Evolutionary conservation across 179 eudicot species (phyloP).

Genomic region (Silene noctiflora): DNA sequence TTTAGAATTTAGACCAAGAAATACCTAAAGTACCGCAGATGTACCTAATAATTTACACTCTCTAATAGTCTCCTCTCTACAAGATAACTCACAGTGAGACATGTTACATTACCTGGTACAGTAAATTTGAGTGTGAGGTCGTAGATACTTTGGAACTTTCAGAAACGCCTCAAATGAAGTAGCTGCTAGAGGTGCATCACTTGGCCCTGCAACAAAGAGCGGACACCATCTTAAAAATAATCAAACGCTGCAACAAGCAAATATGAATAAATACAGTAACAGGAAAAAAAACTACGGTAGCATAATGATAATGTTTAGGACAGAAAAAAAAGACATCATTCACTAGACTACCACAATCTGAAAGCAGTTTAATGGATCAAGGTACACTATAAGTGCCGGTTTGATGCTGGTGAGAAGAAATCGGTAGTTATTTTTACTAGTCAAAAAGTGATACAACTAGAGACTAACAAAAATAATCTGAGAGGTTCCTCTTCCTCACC

Average conservation of each 20-base stretch:
- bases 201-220: slow-evolving; percentile 59
- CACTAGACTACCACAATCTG: not conserved
- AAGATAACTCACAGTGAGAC: slow-evolving; percentile 1
- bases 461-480: too few relatives aligned
- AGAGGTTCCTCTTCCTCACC: too few relatives aligned
- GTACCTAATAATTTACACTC: not conserved
- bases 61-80: not conserved
- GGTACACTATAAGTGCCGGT: not conserved
- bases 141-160: slow-evolving; percentile 87
- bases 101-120: slow-evolving; percentile 75
- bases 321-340: not conserved
- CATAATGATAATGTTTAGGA: not conserved
- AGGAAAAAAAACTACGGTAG: not conserved
- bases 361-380: not conserved
- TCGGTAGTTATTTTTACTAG: too few relatives aligned
- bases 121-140: slow-evolving; percentile 93
- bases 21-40: not conserved
- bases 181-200: slow-evolving; percentile 92
- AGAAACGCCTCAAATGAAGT: slow-evolving; percentile 86
- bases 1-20: not conserved
- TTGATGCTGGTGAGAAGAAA: not conserved
- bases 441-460: too few relatives aligned
- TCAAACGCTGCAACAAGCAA: not conserved
- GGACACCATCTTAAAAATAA: slow-evolving; percentile 13
- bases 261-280: not conserved